phyloP scores from a whole-genome alignment of 139 green algal genomes.

The Diplosphaera chodatii region DNA sequence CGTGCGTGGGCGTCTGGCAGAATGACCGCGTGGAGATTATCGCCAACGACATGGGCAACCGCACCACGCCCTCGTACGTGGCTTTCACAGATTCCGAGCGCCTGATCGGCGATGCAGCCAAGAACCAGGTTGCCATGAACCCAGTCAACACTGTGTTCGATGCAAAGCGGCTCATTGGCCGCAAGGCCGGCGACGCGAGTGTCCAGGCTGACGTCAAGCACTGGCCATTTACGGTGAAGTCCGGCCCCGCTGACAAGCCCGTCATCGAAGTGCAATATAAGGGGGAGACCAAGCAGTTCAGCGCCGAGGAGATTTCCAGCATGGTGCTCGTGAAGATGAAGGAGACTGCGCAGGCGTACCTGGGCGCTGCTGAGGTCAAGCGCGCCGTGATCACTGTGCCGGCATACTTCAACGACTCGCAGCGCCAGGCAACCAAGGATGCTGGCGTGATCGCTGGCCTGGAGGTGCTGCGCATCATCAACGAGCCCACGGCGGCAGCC shows the following conservation, averaged over 20 bases:
- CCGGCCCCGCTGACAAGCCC: slow-evolving; percentile 78
- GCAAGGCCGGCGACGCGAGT: slow-evolving; percentile 73
- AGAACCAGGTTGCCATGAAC: slow-evolving; percentile 94
- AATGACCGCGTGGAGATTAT: slow-evolving; percentile 85
- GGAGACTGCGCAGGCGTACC: slow-evolving; percentile 80
- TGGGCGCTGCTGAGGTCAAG: slow-evolving; percentile 76
- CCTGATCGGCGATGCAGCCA: slow-evolving; percentile 91
- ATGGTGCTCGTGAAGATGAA: slow-evolving; percentile 99
- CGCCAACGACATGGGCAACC: slow-evolving; percentile 80
- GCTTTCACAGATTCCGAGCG: slow-evolving; percentile 96
- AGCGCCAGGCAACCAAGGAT: slow-evolving; percentile 88
- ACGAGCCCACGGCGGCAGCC: slow-evolving; percentile 85
- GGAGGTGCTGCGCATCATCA: slow-evolving; percentile 87
- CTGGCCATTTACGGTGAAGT: slow-evolving; percentile 77
- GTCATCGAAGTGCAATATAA: slow-evolving; percentile 93
- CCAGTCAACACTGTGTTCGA: slow-evolving; percentile 97
- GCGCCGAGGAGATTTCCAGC: slow-evolving; percentile 90
- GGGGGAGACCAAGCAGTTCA: slow-evolving; percentile 87
- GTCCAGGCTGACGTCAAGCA: slow-evolving; percentile 92
- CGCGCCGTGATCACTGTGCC: slow-evolving; percentile 95
- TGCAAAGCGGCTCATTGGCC: slow-evolving; percentile 95
- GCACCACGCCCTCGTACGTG: slow-evolving; percentile 93
- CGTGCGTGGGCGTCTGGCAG: slow-evolving; percentile 70
- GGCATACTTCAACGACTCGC: slow-evolving; percentile 98
- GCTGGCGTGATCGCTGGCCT: slow-evolving; percentile 80